These are phyloP conservation scores for Fraxinus americana DNA, from an alignment of 257 asterid genomes.

Conservation along the genomic window DNA sequence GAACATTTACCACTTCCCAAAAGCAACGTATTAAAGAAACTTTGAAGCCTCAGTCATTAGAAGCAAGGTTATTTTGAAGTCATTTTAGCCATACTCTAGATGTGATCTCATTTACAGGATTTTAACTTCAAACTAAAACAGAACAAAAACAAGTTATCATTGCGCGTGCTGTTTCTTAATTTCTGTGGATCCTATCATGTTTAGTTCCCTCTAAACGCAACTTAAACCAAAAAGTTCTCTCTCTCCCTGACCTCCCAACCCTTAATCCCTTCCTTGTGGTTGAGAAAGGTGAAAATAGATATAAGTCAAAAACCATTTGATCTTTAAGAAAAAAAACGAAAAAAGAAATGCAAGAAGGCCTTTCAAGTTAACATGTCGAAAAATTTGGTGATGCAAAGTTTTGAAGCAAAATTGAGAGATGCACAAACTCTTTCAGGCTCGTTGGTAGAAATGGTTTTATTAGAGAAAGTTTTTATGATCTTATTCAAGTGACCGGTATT, in stretches of 20 bases:
- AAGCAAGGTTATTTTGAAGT: not conserved
- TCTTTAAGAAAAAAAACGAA: not conserved
- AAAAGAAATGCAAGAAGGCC: not conserved
- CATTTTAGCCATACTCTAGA: not conserved
- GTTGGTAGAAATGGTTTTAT: not conserved
- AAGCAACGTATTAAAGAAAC: not conserved
- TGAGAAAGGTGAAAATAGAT: not conserved
- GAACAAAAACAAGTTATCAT: not conserved
- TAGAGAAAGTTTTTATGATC: not conserved
- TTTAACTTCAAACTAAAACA: not conserved
- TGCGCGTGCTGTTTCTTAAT: no score
- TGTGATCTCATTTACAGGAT: not conserved
- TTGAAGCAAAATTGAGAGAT: not conserved
- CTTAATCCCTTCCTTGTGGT: not conserved
- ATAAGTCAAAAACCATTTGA: not conserved
- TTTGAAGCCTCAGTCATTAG: not conserved
- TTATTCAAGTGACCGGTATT: not conserved
- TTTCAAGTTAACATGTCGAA: not conserved
- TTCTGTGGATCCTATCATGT: not conserved
- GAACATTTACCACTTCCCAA: not conserved
- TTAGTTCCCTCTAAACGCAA: not conserved
- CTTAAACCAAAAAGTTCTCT: not conserved
- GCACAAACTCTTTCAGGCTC: not conserved
- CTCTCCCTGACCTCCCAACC: not conserved
- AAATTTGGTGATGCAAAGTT: not conserved